These are phyloP conservation scores for Rhodamnia rubescens DNA, from an alignment of 345 rosid species.

Conservation along the genomic window DNA sequence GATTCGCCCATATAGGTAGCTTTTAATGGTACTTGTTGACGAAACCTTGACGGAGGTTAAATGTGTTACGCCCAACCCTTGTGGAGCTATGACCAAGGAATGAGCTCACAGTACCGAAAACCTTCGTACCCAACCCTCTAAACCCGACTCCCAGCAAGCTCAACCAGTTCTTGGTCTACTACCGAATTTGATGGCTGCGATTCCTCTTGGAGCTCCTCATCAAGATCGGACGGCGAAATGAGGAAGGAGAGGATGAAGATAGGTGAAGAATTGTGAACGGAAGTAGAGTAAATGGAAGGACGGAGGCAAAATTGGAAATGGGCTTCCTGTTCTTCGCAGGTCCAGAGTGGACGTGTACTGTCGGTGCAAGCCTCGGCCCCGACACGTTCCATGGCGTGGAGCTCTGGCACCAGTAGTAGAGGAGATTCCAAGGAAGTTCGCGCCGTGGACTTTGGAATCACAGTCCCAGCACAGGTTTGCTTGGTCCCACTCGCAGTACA, in stretches of 20 bases:
- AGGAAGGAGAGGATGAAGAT: not conserved
- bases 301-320: not conserved
- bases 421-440: slow-evolving; percentile 47
- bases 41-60: no score
- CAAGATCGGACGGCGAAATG: not conserved
- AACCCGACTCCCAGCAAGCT: not conserved
- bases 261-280: not conserved
- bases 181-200: no score
- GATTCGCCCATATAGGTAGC: no score
- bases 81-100: not conserved
- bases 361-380: slow-evolving; percentile 12
- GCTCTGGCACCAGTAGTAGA: slow-evolving; percentile 29
- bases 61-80: no score
- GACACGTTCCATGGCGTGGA: slow-evolving; percentile 34
- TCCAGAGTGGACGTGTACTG: not conserved
- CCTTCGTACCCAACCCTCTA: not conserved
- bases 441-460: slow-evolving; percentile 31
- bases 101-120: not conserved
- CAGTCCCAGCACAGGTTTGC: slow-evolving; percentile 46
- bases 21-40: no score
- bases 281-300: not conserved
- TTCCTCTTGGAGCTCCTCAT: not conserved
- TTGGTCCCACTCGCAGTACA: slow-evolving; percentile 36
- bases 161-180: not conserved
- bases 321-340: not conserved